A percentile compares a stretch with the other conserved stretches of the same genome.
These are phyloP conservation scores for Pleoardoris graminearum DNA, from an alignment of 2,329 filamentous ascomycete species.

Conservation along the genomic window DNA sequence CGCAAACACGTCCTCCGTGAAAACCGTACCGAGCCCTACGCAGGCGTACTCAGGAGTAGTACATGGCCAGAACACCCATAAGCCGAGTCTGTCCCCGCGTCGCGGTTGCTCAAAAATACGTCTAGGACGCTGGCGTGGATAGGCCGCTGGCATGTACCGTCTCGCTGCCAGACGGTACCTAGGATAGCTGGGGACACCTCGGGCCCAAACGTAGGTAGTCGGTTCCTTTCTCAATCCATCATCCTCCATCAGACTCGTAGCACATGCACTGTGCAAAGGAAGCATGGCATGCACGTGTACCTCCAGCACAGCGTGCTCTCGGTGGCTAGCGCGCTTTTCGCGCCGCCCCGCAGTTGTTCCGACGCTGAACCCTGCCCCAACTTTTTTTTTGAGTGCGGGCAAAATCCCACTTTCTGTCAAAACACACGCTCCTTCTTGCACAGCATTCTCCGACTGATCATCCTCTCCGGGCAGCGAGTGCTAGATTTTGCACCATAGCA, in stretches of 20 bases:
- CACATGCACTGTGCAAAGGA: not conserved
- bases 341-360: slow-evolving; percentile 5
- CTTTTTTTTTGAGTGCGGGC: slow-evolving; percentile 9
- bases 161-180: too few species aligned
- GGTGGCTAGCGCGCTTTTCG: too few species aligned
- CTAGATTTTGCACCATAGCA: slow-evolving; percentile 15
- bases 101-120: too few species aligned
- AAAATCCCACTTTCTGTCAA: slow-evolving; percentile 8
- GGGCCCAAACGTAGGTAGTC: too few species aligned
- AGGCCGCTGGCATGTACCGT: too few species aligned
- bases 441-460: slow-evolving; percentile 17
- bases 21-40: not conserved
- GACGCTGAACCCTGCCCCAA: slow-evolving; percentile 5
- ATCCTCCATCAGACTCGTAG: not conserved
- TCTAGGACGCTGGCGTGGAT: too few species aligned
- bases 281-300: not conserved
- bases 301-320: not conserved
- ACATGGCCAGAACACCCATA: not conserved
- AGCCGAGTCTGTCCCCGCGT: too few species aligned
- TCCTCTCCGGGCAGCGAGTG: slow-evolving; percentile 10
- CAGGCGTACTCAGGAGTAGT: not conserved
- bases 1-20: not conserved
- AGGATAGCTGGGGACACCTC: too few species aligned
- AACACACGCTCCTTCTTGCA: slow-evolving; percentile 3
- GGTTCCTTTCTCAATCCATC: too few species aligned